Evolutionary conservation across 306 rosid species (phyloP).

Genomic region (Citrullus colocynthis): DNA sequence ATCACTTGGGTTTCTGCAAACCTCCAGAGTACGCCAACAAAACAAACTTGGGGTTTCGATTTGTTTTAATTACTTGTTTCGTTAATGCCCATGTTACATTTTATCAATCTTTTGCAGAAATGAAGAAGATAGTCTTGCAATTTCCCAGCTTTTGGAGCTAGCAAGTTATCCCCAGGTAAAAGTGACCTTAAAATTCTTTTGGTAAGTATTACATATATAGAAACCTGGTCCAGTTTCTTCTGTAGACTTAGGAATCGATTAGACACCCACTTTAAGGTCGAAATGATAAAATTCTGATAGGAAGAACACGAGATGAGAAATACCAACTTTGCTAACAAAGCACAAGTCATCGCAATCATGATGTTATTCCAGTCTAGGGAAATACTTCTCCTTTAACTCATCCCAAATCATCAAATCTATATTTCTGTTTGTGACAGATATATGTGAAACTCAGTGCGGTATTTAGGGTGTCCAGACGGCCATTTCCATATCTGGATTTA

Average conservation of each 20-base stretch:
- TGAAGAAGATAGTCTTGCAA: conserved; percentile 46
- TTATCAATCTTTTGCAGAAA: conserved; percentile 29
- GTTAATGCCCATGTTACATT: neutral
- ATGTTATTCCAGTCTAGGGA: neutral
- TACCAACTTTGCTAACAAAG: neutral
- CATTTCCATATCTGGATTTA: conserved; percentile 59
- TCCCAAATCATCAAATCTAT: neutral
- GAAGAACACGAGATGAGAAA: neutral
- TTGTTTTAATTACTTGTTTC: neutral
- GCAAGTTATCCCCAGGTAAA: conserved; percentile 82
- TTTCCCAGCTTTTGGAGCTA: conserved; percentile 51
- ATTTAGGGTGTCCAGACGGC: conserved; percentile 65
- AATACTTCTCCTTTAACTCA: neutral
- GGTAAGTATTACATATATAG: neutral
- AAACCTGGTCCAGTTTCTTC: neutral
- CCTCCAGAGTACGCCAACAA: conserved; percentile 52
- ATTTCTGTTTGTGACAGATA: conserved; percentile 29
- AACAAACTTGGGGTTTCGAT: neutral
- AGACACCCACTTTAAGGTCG: neutral
- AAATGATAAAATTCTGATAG: neutral
- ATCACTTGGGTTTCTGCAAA: conserved; percentile 83
- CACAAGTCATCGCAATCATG: neutral
- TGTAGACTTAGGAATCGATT: neutral
- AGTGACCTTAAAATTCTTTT: neutral
- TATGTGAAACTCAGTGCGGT: conserved; percentile 79